Base-by-base conservation (phyloP, 805 yeast species). In the Spencermartinsiella europaea region DNA sequence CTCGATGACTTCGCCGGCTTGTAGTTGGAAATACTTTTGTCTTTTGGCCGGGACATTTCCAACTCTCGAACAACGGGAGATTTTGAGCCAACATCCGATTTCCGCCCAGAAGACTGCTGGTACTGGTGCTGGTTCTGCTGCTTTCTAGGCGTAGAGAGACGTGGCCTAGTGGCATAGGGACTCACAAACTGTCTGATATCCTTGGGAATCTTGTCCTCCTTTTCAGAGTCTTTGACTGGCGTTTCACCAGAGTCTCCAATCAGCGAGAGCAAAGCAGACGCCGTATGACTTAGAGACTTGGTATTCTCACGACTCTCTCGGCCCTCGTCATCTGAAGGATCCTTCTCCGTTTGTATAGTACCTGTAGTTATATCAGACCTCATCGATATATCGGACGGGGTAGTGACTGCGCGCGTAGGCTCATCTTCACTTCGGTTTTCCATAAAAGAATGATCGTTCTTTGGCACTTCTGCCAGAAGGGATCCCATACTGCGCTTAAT, bases 221-320 rank as follows among this genome's bases (percentile, higher is more conserved):
- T 37, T 35, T 49, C 46, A 19, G 44, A 17, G 5, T 46, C 48
- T 3, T 42, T 41, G 12, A 49, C 48, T 8, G 52, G 52, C 7
- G 56, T 59, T 5, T 57, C 54, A n/a, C 31, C 12, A 12, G 31
- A 25, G 31, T 56, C 57, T 28, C 68, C 71, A n/a, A 74, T 55
- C 37, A 74, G 60, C 2, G 79, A 73, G 37, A 76, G 57, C 40
- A 76, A 61, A 1, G 80, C 72, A 43, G 74, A 64, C 1, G 81
- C 81, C 0, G 80, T 71, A 31, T 66, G 69, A 50, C 77, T 74
- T 44, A 72, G 45, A 25, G 31, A 8, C 12, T 25, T 25, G 12
- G 12, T 12, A 25, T 12, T 25, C 10, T 7, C 10, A 7, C 12
- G 31, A 25, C 7, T 25, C 10, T 7, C 31, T 7, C 31, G 31